Conservation (phyloP, 2,329 filamentous ascomycete genomes). For the Geosmithia putterillii region DNA sequence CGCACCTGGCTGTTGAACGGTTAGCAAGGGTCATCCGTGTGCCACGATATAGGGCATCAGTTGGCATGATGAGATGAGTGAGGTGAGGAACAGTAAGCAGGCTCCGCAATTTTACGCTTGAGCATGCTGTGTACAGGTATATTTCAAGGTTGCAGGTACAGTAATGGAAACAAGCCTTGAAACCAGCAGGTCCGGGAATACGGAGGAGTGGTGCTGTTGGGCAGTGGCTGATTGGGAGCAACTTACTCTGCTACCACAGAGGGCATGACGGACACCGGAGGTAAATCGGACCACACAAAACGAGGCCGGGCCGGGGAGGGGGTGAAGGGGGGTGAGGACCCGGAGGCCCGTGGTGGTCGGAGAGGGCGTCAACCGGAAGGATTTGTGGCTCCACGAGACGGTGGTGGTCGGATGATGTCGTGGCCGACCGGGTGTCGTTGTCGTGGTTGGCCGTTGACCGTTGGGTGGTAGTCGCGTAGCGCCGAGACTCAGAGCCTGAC, state of each 20-base stretch:
- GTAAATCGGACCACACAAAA: not conserved
- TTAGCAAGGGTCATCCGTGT: not conserved
- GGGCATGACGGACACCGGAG: not conserved
- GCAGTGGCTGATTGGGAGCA: not conserved
- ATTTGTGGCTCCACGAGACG: not conserved
- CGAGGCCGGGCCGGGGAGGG: not conserved
- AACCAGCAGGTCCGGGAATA: too few species aligned
- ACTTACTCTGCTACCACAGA: not conserved
- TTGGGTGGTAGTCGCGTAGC: not conserved
- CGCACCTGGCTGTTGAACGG: constrained; percentile 39
- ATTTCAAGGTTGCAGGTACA: not conserved
- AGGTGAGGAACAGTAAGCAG: constrained; percentile 10
- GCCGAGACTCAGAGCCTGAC: too few species aligned
- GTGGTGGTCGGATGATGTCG: not conserved
- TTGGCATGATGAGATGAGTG: not conserved
- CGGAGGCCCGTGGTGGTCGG: not conserved
- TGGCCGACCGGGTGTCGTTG: not conserved
- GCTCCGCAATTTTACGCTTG: not conserved
- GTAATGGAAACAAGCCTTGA: not conserved
- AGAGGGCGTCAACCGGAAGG: not conserved
- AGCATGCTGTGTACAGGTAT: not conserved
- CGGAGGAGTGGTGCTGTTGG: too few species aligned
- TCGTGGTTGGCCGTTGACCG: not conserved
- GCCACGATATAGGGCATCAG: not conserved
- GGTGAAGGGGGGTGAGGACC: not conserved